phyloP scores from a whole-genome alignment of 257 asterid species.

The Scutellaria galericulata region DNA sequence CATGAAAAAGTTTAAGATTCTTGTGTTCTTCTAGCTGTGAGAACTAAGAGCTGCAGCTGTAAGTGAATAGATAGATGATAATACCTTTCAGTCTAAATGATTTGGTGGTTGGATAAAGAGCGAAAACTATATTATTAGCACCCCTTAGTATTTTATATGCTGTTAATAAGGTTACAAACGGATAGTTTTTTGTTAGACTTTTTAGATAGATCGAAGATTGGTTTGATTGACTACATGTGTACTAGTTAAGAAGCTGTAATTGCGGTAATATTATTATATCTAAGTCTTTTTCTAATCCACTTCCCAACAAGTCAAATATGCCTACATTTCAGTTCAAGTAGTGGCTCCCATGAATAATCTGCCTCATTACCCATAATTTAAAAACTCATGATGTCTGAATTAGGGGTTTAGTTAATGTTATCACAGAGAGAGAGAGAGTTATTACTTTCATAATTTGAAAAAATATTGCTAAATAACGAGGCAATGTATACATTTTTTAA shows the following conservation, averaged over 20 bases:
- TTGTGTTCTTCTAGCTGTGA: conserved; percentile 24
- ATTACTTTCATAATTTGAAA: no score
- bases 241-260: conserved; percentile 37
- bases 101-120: conserved; percentile 42
- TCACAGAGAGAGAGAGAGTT: not conserved
- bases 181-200: conserved; percentile 43
- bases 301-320: conserved; percentile 27
- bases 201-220: conserved; percentile 35
- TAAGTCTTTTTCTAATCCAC: conserved; percentile 1
- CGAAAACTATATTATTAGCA: conserved; percentile 31
- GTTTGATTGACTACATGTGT: conserved; percentile 37
- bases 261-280: conserved; percentile 12
- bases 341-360: conserved; percentile 44
- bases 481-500: not conserved
- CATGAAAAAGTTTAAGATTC: conserved; percentile 38
- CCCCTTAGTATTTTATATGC: conserved; percentile 24
- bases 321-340: conserved; percentile 37
- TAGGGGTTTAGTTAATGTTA: conserved; percentile 10
- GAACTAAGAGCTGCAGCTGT: conserved; percentile 35
- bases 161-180: conserved; percentile 34
- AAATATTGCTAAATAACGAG: not conserved
- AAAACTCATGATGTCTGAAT: not conserved
- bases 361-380: conserved; percentile 8
- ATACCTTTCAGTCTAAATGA: conserved; percentile 34
- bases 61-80: conserved; percentile 12